Evolutionary conservation across 2,329 filamentous ascomycete genomes (phyloP), one percentile per base, ranked within the genome.

Genomic region (Orbilia ellipsospora): DNA sequence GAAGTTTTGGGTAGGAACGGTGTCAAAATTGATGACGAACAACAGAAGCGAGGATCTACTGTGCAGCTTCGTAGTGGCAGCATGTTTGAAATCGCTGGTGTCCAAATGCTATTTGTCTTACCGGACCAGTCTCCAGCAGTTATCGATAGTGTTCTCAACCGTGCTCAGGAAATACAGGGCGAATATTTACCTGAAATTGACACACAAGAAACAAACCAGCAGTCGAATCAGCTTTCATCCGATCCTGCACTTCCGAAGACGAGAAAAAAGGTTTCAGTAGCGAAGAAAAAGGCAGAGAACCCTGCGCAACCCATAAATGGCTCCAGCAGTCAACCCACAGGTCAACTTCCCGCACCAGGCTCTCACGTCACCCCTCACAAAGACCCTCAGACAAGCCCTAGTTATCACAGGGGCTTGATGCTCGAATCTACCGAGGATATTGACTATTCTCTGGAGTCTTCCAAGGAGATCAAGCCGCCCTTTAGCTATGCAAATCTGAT

Each of bases 41-140:
- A 87, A 18, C 84, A 96, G 67, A 91, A 91, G 80, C 86, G 90
- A 61, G 90, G 90, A 12, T 65, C 77, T 23, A 77, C 69, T 4
- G 75, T 78, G 56, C 82, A 84, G 31, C 86, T 99, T 26, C 88
- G 89, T 50, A 97, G 94, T 80, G 95, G 95, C 70, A 90, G 94
- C 81, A 92, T 98, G 51, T 90, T 99, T 70, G 93, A 97, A 80
- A 92, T 98, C 80, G 91, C 91, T 79, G 92, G 92, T 63, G 92
- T 95, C 0, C 94, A 99, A 84, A 99, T 99, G 95, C 94, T 98
- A 86, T 99, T 99, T 82, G 92, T 97, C 56, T 88, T 96, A n/a
- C 94, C 95, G 0, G 89, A 88, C 23, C 90, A 92, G 26, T 67
- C 77, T 13, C 77, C 78, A 16, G 62, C 68, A 42, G 78, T 80